Conservation (phyloP, 345 rosid genomes). For the Moringa oleifera region DNA sequence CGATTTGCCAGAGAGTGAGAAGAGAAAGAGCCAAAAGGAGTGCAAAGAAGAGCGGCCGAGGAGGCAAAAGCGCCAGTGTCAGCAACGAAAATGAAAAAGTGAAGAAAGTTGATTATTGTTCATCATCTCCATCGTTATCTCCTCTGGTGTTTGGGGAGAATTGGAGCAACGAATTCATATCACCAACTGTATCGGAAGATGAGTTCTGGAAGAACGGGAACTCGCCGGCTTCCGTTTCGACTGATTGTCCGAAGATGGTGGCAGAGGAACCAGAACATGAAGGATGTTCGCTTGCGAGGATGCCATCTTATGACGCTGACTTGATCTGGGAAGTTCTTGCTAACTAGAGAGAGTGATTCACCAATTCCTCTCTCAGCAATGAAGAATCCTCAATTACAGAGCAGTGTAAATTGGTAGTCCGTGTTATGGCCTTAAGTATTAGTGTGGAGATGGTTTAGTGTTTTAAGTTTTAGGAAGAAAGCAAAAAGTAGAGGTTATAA, state of each 20-base stretch:
- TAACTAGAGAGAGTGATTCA: slow-evolving; percentile 29
- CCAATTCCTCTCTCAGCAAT: background rate
- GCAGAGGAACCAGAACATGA: slow-evolving; percentile 37
- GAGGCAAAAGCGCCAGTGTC: background rate
- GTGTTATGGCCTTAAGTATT: background rate
- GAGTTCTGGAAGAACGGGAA: slow-evolving; percentile 44
- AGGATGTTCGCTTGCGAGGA: slow-evolving; percentile 59
- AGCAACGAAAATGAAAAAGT: slow-evolving; percentile 12
- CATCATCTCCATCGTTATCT: slow-evolving; percentile 30
- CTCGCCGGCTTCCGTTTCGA: slow-evolving; percentile 43
- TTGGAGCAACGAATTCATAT: slow-evolving; percentile 26
- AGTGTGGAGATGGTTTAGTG: no score
- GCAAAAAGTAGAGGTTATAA: no score
- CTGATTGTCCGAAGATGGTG: slow-evolving; percentile 21
- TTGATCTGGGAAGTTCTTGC: slow-evolving; percentile 93
- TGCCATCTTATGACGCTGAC: slow-evolving; percentile 92
- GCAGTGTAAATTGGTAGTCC: slow-evolving; percentile 18
- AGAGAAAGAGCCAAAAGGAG: slow-evolving; percentile 56
- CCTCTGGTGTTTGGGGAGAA: slow-evolving; percentile 35
- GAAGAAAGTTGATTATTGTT: slow-evolving; percentile 30
- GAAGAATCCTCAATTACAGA: background rate
- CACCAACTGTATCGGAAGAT: slow-evolving; percentile 35
- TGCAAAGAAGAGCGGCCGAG: slow-evolving; percentile 23
- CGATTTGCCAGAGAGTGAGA: slow-evolving; percentile 75
- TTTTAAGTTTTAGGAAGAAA: no score